Evolutionary conservation across 148 eudicot species (phyloP), one percentile per base, ranked within the genome.

Genomic region (Diospyros lotus): DNA sequence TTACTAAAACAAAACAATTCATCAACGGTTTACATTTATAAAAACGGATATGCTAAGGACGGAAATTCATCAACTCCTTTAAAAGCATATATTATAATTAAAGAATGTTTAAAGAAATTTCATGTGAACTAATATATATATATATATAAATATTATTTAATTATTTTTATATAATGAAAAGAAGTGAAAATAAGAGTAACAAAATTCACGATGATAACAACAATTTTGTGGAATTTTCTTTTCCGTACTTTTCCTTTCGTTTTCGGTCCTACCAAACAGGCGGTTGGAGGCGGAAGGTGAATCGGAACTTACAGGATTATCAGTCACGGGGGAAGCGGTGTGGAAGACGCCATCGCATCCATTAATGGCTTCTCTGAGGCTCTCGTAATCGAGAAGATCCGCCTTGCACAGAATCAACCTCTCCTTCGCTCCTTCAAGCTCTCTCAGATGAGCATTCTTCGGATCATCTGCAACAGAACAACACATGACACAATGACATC

Each of bases 261-360:
- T 50, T 73, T 73, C 76, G 62, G 18, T 4, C 40, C 58, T 28
- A 62, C 67, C 69, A 73, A 73, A 5, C 69, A 73, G 44, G 12
- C 6, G 64, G 66, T 41, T 17, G n/a, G 3, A 2, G 2, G 4
- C 28, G 12, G 18, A 41, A 17, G 42, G 13, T 9, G 42, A 62
- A 1, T 56, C 44, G 63, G 68, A 13, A 72, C 84, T 68, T 80
- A 92, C 98, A 60, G 97, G 98, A 74, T 94, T 94, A 80, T 94
- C 97, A 3, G 97, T 94, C 17, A 94, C 94, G 2, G 97, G 98
- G 39, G 97, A 92, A 9, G 98, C 98, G 51, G 96, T 89, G 83
- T 92, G 97, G 75, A 94, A 94, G 76, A 94, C 98, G 55, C 97
- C 98, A 64, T 89, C 84, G 76, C 97, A 94, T 1, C 96, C 97